These are phyloP conservation scores for Suillus placidus DNA, from an alignment of 768 basidiomycete genomes.

Conservation along the genomic window DNA sequence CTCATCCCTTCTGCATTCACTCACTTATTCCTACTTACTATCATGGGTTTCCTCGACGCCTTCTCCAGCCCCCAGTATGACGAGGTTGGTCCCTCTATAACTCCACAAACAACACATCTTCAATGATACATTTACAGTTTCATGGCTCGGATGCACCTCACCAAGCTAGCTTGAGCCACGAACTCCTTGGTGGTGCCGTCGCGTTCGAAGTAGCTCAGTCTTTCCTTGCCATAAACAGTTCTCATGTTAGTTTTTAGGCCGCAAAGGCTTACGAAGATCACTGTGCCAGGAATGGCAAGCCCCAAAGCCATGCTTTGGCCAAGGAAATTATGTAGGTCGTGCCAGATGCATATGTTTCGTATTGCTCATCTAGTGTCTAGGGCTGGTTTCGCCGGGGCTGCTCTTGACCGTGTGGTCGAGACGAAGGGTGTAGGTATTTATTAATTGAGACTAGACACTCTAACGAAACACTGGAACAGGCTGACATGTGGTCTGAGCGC, in stretches of 20 bases:
- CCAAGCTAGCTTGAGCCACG: conserved; percentile 5
- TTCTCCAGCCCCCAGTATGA: neutral
- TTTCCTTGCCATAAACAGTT: neutral
- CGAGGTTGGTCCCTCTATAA: neutral
- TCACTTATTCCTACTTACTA: neutral
- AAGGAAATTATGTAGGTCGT: conserved; percentile 16
- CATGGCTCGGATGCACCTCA: conserved; percentile 3
- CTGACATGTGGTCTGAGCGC: neutral
- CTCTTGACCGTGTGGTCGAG: conserved; percentile 16
- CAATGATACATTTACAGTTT: neutral
- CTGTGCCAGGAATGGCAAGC: conserved; percentile 5
- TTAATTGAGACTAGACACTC: neutral
- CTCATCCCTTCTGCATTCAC: neutral
- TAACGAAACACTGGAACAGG: neutral
- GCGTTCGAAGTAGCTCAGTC: conserved; percentile 13
- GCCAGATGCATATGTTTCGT: neutral
- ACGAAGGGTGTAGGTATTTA: conserved; percentile 14
- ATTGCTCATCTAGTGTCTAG: conserved; percentile 7
- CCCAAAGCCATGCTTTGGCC: conserved; percentile 15
- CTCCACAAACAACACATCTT: neutral
- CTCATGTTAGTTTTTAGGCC: conserved; percentile 7
- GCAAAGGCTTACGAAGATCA: conserved; percentile 20
- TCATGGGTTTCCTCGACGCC: conserved; percentile 12
- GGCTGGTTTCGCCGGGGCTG: conserved; percentile 11
- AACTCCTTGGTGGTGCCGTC: conserved; percentile 12